These are phyloP conservation scores for Hemisphaericaspora lyxosophila DNA, from an alignment of 1,139 yeast species.

Conservation along the genomic window DNA sequence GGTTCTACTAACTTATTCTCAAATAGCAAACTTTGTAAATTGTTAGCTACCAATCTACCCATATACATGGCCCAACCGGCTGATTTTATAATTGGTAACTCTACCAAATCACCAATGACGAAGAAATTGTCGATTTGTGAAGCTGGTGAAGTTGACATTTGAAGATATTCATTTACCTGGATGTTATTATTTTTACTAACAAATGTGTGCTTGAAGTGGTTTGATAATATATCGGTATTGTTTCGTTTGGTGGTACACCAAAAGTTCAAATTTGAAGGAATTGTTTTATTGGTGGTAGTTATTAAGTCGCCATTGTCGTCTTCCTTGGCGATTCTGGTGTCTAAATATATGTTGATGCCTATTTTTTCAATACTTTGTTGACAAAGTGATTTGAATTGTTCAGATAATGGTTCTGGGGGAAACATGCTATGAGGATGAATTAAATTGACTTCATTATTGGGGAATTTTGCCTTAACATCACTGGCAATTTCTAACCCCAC, in stretches of 20 bases:
- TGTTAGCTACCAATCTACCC: constrained; percentile 45
- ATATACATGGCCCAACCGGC: constrained; percentile 52
- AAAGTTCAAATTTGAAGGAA: constrained; percentile 35
- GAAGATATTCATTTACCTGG: constrained; percentile 38
- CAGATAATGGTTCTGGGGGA: constrained; percentile 43
- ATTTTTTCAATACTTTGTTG: constrained; percentile 25
- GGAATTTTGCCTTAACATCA: constrained; percentile 38
- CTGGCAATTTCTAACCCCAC: constrained; percentile 53
- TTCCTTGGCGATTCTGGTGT: constrained; percentile 29
- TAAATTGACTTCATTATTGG: constrained; percentile 35
- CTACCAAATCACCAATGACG: constrained; percentile 43
- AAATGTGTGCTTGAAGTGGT: constrained; percentile 18
- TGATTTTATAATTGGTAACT: constrained; percentile 41
- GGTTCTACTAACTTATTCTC: constrained; percentile 35
- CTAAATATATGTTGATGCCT: constrained; percentile 21
- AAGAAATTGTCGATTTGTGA: constrained; percentile 27
- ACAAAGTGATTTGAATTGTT: constrained; percentile 29
- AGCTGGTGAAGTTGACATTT: constrained; percentile 24
- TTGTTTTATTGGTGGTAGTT: constrained; percentile 28
- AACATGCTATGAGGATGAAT: constrained; percentile 41
- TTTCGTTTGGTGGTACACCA: constrained; percentile 49
- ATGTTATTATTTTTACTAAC: constrained; percentile 30
- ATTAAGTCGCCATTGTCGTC: constrained; percentile 28
- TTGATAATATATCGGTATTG: constrained; percentile 32
- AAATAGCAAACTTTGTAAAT: constrained; percentile 31